Evolutionary conservation across 2,329 filamentous ascomycete genomes (phyloP).

Genomic region (Hymenoscyphus fructigenus): DNA sequence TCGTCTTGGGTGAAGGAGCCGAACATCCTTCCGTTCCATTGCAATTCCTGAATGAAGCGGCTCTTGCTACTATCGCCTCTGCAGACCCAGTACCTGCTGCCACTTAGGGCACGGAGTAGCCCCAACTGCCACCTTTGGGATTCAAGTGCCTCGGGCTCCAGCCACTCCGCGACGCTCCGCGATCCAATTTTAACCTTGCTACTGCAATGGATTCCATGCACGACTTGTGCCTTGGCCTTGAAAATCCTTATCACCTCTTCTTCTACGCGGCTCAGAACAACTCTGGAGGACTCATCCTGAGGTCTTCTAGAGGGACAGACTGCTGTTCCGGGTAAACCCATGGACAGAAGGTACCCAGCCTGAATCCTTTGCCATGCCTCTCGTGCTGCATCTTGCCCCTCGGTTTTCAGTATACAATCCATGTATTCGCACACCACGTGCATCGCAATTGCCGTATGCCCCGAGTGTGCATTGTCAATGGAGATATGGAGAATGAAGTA

Average conservation of each 20-base stretch:
- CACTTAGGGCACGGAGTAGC: constrained; percentile 40
- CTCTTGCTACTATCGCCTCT: constrained; percentile 43
- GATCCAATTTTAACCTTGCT: constrained; percentile 42
- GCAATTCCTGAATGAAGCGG: constrained; percentile 43
- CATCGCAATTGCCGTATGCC: constrained; percentile 49
- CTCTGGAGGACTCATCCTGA: neutral
- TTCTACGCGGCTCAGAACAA: constrained; percentile 13
- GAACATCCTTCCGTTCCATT: constrained; percentile 50
- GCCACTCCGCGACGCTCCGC: constrained; percentile 42
- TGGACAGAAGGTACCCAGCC: constrained; percentile 42
- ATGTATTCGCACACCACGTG: constrained; percentile 42
- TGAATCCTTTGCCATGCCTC: constrained; percentile 44
- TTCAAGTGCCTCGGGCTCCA: constrained; percentile 38
- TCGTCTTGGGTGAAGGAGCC: constrained; percentile 48
- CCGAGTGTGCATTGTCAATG: constrained; percentile 50
- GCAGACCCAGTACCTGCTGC: constrained; percentile 43
- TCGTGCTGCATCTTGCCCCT: constrained; percentile 35
- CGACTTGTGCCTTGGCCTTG: constrained; percentile 39
- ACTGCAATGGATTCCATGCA: constrained; percentile 42
- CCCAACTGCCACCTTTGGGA: constrained; percentile 37
- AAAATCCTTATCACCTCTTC: constrained; percentile 38
- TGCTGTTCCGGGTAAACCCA: constrained; percentile 16
- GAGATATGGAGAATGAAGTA: constrained; percentile 52
- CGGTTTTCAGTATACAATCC: constrained; percentile 27
- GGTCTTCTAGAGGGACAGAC: constrained; percentile 6